Percentiles rank a stretch among this genome's conserved stretches.
Evolutionary conservation across 345 rosid genomes (phyloP).

Genomic region (Odontarrhena argentea): DNA sequence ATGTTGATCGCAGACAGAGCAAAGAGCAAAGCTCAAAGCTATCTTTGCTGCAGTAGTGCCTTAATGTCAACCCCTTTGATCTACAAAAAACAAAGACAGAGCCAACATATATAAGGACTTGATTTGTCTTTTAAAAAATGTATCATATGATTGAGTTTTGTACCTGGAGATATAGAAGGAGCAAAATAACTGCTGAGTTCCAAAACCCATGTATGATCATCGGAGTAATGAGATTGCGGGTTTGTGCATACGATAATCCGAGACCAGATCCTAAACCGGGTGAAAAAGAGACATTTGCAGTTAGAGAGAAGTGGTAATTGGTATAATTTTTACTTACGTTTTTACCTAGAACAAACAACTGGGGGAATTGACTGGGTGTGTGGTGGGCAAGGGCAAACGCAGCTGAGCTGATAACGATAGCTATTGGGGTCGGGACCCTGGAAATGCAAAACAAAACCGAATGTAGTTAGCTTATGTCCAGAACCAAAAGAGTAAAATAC

Average conservation of each 20-base stretch:
- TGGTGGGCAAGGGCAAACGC: conserved; percentile 90
- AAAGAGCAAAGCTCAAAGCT: conserved; percentile 1
- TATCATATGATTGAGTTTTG: background rate
- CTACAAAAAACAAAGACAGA: conserved; percentile 37
- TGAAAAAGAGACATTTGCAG: conserved; percentile 11
- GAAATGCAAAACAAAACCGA: background rate
- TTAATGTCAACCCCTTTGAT: conserved; percentile 86
- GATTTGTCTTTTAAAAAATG: background rate
- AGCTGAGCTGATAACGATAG: conserved; percentile 82
- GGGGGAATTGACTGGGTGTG: conserved; percentile 90
- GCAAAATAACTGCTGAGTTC: conserved; percentile 83
- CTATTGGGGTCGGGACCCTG: conserved; percentile 90
- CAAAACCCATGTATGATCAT: conserved; percentile 82
- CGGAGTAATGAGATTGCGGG: conserved; percentile 82
- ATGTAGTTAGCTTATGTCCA: conserved; percentile 13
- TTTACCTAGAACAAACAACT: conserved; percentile 75
- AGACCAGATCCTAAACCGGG: conserved; percentile 55
- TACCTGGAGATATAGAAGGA: conserved; percentile 91
- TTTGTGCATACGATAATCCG: conserved; percentile 87
- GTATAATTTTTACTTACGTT: background rate
- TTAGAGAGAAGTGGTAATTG: background rate
- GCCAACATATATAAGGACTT: background rate
- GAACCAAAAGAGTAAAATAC: background rate
- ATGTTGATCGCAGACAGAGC: conserved; percentile 16
- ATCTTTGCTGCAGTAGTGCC: conserved; percentile 57